A percentile compares a stretch with the other conserved stretches of the same genome.
Evolutionary conservation across 495 filamentous ascomycete genomes (phyloP).

Genomic region (Aspergillus leporis): DNA sequence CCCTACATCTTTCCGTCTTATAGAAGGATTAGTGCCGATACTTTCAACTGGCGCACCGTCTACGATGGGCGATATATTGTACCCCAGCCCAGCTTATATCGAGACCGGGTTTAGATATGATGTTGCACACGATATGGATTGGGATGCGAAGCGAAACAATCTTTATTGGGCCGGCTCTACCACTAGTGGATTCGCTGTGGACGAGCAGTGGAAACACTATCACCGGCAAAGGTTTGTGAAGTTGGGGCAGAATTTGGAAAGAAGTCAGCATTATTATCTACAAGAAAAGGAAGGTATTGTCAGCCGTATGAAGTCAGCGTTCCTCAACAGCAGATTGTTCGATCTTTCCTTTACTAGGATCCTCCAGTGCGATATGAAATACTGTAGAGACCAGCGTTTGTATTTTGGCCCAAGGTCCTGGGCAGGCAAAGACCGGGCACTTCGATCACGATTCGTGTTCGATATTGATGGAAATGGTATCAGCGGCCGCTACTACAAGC

Average conservation of each 20-base stretch:
- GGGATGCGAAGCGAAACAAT: conserved; percentile 39
- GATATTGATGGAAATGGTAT: conserved; percentile 59
- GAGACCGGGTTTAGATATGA: conserved; percentile 30
- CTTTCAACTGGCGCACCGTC: conserved; percentile 11
- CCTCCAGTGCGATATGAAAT: conserved; percentile 2
- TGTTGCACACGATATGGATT: conserved; percentile 34
- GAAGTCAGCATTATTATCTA: not conserved
- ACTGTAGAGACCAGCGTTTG: not conserved
- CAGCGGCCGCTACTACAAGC: conserved; percentile 49
- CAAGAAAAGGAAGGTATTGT: not conserved
- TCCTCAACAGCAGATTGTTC: conserved; percentile 8
- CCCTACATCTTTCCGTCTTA: conserved; percentile 9
- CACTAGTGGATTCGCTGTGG: conserved; percentile 42
- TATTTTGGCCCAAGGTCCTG: conserved; percentile 4
- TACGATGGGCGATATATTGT: conserved; percentile 14
- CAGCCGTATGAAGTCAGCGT: conserved; percentile 1
- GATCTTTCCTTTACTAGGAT: conserved; percentile 7
- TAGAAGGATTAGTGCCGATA: conserved; percentile 9
- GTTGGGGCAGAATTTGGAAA: conserved; percentile 18
- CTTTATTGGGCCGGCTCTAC: conserved; percentile 54
- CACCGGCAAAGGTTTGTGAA: conserved; percentile 53
- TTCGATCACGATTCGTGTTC: conserved; percentile 36
- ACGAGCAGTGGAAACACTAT: conserved; percentile 34
- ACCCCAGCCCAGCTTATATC: conserved; percentile 12
- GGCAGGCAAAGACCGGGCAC: conserved; percentile 17